Base-by-base conservation (phyloP, 2,329 filamentous ascomycete genomes). In the Penicillium sp. region DNA sequence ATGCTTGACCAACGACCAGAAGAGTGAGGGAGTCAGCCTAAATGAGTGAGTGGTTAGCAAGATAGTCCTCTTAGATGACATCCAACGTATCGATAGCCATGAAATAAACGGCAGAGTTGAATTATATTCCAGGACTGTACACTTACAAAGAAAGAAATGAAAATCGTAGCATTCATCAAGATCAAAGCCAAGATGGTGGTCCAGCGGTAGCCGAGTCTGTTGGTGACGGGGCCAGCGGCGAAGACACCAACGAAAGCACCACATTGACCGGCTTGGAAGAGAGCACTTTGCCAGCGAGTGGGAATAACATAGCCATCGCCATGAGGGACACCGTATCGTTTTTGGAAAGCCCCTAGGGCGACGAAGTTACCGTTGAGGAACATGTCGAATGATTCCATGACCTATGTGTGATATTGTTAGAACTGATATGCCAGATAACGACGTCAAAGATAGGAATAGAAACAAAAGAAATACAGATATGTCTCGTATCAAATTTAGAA, bases 231-330 rank as follows among this genome's bases (percentile, higher is more conserved):
- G 50, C 86, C 86, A 42, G 86, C 85, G 42, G 88, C 63, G 66
- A 84, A 84, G 59, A 87, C 85, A 57, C 86, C 86, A 60, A 88
- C 81, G 44, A 89, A 78, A 15, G 86, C 86, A 75, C 86, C 86
- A 58, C 86, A 75, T 60, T 82, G 86, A 2, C 86, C 86, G 45
- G 79, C 79, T 60, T 81, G 76, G 66, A 85, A 83, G 17, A 89
- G 81, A 0, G 86, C 84, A 59, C 82, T 85, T 71, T 88, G 85
- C 81, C 81, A 83, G 51, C 72, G 71, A 15, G 79, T 81, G 26
- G 76, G 74, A 24, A 83, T 80, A 13, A 72, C 68, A 0, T 40
- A 72, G 1, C 64, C 59, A 0, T 53, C 58, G 0, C 47, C 60
- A 0, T 66, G 51, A 1, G 40, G 8, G 5, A 81, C 69, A 17